phyloP scores from a whole-genome alignment of 345 rosid species.

The Acer saccharum region DNA sequence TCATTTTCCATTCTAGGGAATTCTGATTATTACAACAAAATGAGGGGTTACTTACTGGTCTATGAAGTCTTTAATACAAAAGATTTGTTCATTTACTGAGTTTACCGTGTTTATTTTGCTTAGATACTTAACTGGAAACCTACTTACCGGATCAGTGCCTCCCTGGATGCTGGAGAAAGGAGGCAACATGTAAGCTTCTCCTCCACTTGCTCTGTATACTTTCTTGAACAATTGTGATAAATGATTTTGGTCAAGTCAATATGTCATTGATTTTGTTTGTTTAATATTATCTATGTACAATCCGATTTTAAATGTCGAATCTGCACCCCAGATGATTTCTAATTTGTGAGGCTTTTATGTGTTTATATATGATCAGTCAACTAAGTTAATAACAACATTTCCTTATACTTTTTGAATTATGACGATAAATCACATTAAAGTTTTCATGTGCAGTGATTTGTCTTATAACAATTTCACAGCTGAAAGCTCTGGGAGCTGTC shows the following conservation, averaged over 20 bases:
- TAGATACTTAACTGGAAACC: constrained; percentile 43
- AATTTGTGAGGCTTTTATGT: background rate
- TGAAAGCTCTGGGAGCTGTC: constrained; percentile 14
- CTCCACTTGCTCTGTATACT: background rate
- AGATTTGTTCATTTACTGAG: background rate
- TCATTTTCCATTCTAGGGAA: background rate
- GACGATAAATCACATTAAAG: background rate
- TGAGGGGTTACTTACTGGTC: too few species aligned
- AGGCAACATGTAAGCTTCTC: constrained; percentile 10
- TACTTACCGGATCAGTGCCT: constrained; percentile 37
- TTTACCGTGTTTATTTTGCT: background rate
- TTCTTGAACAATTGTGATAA: background rate
- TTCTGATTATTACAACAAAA: background rate
- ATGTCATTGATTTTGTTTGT: background rate
- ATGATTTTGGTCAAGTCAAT: background rate
- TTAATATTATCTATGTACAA: background rate
- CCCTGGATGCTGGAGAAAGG: constrained; percentile 20
- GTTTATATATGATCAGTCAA: too few species aligned
- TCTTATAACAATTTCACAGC: constrained; percentile 36
- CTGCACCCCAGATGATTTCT: background rate
- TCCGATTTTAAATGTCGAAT: background rate
- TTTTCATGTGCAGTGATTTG: constrained; percentile 33
- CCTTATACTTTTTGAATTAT: too few species aligned
- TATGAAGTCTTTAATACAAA: too few species aligned
- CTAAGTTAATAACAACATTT: background rate